Percentiles rank a stretch among this genome's conserved stretches.
Conservation (phyloP, 306 rosid species). For the Prunus salicina region DNA sequence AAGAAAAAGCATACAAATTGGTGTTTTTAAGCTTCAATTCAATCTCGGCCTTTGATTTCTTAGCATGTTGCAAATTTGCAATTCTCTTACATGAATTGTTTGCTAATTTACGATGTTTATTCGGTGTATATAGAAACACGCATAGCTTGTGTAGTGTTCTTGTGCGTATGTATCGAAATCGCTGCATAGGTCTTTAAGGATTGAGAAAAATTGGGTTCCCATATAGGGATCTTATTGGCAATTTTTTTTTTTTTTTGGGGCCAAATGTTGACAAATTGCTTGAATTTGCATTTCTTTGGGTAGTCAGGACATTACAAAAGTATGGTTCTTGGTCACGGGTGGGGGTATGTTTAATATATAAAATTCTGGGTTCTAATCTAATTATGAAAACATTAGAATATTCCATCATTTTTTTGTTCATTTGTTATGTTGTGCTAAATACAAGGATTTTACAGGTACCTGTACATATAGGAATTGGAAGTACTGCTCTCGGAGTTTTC, state of each 20-base stretch:
- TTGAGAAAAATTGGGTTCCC: neutral
- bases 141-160: too few species aligned
- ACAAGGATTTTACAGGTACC: neutral
- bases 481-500: neutral
- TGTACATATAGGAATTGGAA: neutral
- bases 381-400: neutral
- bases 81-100: too few species aligned
- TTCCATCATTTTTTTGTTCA: neutral
- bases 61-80: neutral
- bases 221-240: neutral
- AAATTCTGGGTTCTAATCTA: neutral
- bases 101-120: too few species aligned
- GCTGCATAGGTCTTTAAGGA: neutral
- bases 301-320: neutral
- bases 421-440: neutral
- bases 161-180: neutral
- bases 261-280: neutral
- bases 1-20: neutral
- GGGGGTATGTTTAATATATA: neutral
- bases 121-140: too few species aligned
- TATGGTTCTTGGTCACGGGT: neutral
- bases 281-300: neutral
- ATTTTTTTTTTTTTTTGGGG: too few species aligned
- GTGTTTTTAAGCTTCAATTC: neutral
- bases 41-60: neutral